Conservation (phyloP, 202 grass and related monocot genomes). For the Carex sylvatica region DNA sequence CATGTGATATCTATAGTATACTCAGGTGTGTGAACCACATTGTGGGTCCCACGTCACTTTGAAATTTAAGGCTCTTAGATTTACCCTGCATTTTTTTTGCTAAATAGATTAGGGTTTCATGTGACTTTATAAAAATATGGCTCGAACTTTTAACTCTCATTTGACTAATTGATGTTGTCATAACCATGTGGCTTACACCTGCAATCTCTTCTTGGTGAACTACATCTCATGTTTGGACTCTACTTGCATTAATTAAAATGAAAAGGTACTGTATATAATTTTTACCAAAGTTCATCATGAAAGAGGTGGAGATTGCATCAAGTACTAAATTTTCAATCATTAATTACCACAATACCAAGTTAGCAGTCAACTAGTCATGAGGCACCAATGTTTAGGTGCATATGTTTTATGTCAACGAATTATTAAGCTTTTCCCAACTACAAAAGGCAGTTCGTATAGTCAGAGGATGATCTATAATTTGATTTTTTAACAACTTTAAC, state of each 20-base stretch:
- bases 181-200: not conserved
- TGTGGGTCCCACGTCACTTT: not conserved
- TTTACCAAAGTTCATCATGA: not conserved
- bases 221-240: not conserved
- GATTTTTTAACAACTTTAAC: too few relatives aligned
- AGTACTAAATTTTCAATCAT: not conserved
- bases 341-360: not conserved
- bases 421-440: too few relatives aligned
- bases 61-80: not conserved
- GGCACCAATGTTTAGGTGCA: too few relatives aligned
- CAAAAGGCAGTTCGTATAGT: too few relatives aligned
- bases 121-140: not conserved
- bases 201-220: not conserved
- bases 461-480: too few relatives aligned
- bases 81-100: not conserved
- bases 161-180: slow-evolving; percentile 9
- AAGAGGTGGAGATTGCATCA: not conserved
- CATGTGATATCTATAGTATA: slow-evolving; percentile 21
- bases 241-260: not conserved
- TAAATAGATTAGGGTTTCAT: not conserved
- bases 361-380: too few relatives aligned
- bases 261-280: not conserved
- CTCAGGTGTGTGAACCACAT: slow-evolving; percentile 19
- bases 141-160: not conserved
- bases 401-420: too few relatives aligned